Percentiles rank a stretch among this genome's conserved stretches.
These are phyloP conservation scores for Aspergillus novoparasiticus DNA, from an alignment of 2,329 filamentous ascomycete species.

Conservation along the genomic window DNA sequence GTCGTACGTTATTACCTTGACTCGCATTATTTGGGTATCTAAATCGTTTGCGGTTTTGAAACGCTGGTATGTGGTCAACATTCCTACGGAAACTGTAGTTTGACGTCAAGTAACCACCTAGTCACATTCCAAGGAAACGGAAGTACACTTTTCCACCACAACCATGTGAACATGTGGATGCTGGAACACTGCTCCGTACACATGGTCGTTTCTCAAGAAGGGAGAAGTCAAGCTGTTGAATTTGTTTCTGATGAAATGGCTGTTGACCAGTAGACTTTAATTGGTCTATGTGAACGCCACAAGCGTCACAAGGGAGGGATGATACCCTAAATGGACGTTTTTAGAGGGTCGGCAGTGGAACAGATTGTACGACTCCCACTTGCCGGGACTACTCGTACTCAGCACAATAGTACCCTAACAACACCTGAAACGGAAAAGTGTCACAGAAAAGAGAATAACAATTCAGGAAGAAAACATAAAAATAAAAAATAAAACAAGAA, in stretches of 20 bases:
- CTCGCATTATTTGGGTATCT: background rate
- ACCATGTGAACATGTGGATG: background rate
- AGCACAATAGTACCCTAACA: background rate
- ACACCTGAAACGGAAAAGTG: conserved; percentile 19
- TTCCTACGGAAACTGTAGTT: conserved; percentile 2
- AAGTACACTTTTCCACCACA: background rate
- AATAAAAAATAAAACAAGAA: background rate
- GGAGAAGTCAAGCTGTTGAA: background rate
- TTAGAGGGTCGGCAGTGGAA: background rate
- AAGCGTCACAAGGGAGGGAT: conserved; percentile 2
- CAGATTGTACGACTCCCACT: background rate
- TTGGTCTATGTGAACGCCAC: conserved; percentile 3
- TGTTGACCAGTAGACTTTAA: background rate
- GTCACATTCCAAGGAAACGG: background rate
- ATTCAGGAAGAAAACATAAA: background rate
- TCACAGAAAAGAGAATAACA: background rate
- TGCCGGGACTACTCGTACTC: conserved; percentile 2
- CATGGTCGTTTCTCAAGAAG: background rate
- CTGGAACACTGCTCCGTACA: background rate
- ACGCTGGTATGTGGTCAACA: conserved; percentile 10
- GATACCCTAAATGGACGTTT: background rate
- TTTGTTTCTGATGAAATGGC: background rate
- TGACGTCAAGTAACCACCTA: conserved; percentile 3
- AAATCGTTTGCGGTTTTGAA: conserved; percentile 7
- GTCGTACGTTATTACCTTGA: background rate